Conservation (phyloP, 2,329 filamentous ascomycete species). For the Calonectria pteridis region DNA sequence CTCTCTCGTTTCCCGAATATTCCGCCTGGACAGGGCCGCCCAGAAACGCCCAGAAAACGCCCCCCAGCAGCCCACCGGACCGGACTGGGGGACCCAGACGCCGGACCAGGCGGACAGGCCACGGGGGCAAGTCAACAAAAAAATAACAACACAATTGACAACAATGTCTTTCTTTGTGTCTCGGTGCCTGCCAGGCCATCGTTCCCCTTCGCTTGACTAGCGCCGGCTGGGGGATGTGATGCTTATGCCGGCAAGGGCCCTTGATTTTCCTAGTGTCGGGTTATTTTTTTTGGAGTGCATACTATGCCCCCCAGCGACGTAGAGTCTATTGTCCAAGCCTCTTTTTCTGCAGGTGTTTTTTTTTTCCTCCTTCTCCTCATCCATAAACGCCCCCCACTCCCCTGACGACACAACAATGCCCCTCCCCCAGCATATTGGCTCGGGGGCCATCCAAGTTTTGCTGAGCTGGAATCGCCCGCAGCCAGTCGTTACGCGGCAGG, state of each 20-base stretch:
- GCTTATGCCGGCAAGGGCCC: not conserved
- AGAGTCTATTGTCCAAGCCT: not conserved
- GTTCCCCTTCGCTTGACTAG: constrained; percentile 1
- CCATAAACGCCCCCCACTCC: constrained; percentile 3
- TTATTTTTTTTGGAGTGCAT: not conserved
- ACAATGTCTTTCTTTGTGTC: not conserved
- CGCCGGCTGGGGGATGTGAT: not conserved
- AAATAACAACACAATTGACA: not conserved
- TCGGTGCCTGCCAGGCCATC: not conserved
- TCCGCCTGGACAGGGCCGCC: not conserved
- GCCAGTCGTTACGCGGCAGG: constrained; percentile 21
- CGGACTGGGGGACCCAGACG: constrained; percentile 3
- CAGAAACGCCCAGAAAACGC: constrained; percentile 7
- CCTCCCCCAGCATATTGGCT: not conserved
- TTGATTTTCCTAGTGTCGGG: not conserved
- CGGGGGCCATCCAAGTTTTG: not conserved
- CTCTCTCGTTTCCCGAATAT: not conserved
- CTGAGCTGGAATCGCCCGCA: constrained; percentile 9
- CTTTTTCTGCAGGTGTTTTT: not conserved
- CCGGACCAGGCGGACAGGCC: not conserved
- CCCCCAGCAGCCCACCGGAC: constrained; percentile 9
- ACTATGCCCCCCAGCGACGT: not conserved
- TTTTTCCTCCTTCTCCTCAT: not conserved
- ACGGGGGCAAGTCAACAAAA: constrained; percentile 5
- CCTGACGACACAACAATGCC: not conserved